Evolutionary conservation across 2,329 filamentous ascomycete genomes (phyloP).

Genomic region (Aspergillus fructus): DNA sequence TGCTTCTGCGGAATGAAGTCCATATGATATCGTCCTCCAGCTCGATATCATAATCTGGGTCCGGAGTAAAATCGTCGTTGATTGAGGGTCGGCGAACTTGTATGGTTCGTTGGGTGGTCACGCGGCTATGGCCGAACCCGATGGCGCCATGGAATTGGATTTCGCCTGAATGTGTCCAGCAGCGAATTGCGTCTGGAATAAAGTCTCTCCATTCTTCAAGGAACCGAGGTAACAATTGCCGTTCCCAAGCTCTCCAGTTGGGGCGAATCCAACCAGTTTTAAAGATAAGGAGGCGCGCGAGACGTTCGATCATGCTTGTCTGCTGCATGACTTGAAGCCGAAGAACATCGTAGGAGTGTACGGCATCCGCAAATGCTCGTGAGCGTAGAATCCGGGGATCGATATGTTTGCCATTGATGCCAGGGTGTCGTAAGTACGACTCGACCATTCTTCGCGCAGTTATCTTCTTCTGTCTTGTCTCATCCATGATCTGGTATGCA

Average conservation of each 20-base stretch:
- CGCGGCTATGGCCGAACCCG: constrained; percentile 16
- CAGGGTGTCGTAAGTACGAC: constrained; percentile 20
- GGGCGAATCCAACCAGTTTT: constrained; percentile 19
- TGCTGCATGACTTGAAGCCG: constrained; percentile 32
- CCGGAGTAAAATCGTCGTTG: constrained; percentile 13
- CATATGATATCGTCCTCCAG: constrained; percentile 29
- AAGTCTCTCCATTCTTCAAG: constrained; percentile 52
- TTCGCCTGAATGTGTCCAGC: constrained; percentile 40
- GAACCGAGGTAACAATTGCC: constrained; percentile 41
- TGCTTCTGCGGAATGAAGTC: constrained; percentile 9
- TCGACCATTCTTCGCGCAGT: constrained; percentile 27
- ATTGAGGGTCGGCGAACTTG: constrained; percentile 21
- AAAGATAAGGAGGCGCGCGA: constrained; percentile 24
- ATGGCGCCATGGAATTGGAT: constrained; percentile 38
- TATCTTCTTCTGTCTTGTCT: constrained; percentile 28
- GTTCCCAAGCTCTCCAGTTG: constrained; percentile 28
- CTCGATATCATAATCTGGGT: constrained; percentile 21
- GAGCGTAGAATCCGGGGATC: constrained; percentile 21
- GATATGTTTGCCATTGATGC: not conserved
- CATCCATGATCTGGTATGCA: constrained; percentile 30
- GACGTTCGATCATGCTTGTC: constrained; percentile 20
- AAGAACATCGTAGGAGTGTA: constrained; percentile 34
- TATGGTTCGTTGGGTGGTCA: constrained; percentile 18
- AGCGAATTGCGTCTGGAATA: constrained; percentile 39
- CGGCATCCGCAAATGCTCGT: constrained; percentile 28